Evolutionary conservation across 257 asterid genomes (phyloP), one percentile per base, ranked within the genome.

Genomic region (Vinca minor): DNA sequence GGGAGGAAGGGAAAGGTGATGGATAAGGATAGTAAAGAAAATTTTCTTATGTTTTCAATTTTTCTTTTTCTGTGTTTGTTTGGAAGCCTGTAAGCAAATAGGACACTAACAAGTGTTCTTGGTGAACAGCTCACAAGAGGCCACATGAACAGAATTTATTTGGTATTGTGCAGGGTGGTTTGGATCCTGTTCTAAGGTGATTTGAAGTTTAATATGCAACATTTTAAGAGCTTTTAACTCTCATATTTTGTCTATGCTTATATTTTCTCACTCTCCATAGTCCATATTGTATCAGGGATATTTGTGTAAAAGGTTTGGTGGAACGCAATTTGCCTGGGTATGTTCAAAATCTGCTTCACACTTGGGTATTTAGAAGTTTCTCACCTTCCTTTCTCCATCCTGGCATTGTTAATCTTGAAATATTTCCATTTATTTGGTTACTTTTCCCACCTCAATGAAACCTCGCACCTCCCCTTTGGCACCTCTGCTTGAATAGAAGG

Each of bases 121-220:
- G 63, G 35, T 64, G 69, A 75, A 55, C 92, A 92, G 97, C 97
- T 71, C 98, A 92, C 82, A 76, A 78, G 94, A 82, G 95, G 80
- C 93, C 96, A 26, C 77, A 81, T 63, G 98, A 87, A 12, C 98
- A 92, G 81, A 92, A 92, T 74, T 78, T 92, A 70, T 92, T 92
- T 73, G 98, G 97, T 81, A 92, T 92, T 70, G 98, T 92, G 71
- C 98, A 92, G 80, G 98, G 98, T 71, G 98, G 98, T 64, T 78
- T 92, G 69, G 97, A 92, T 87, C 98, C 98, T 32, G 89, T 84
- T 34, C 75, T 92, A 77, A 85, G 98, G 98, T 92, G 65, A 67
- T 56, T 52, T 64, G 23, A 63, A 63, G 36, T 58, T 64, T 23
- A 65, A 55, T 63, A 62, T 1, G 54, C 25, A 12, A 39, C 54